Evolutionary conservation across 2,329 filamentous ascomycete species (phyloP).

Genomic region (Lecanicillium sp.): DNA sequence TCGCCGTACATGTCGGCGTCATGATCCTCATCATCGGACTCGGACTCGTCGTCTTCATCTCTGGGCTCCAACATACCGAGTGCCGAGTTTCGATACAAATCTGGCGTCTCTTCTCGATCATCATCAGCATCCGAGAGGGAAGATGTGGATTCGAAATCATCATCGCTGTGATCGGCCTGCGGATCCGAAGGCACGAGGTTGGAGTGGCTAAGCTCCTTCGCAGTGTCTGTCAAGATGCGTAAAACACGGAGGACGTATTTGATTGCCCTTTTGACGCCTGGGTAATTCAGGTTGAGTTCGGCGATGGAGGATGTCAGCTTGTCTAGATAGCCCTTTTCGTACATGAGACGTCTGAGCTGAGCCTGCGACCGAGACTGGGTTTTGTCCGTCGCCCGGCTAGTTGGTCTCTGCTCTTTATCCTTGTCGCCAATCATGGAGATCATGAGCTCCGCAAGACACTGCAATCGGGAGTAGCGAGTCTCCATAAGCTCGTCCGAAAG

Average conservation of each 20-base stretch:
- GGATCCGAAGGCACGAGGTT: slow-evolving; percentile 64
- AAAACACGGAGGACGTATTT: slow-evolving; percentile 93
- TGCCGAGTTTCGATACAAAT: slow-evolving; percentile 93
- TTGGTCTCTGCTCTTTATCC: slow-evolving; percentile 47
- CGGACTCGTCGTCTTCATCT: slow-evolving; percentile 73
- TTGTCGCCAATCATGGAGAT: slow-evolving; percentile 82
- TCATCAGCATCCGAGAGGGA: slow-evolving; percentile 85
- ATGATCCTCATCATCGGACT: slow-evolving; percentile 58
- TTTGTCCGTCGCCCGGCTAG: slow-evolving; percentile 29
- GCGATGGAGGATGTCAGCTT: slow-evolving; percentile 87
- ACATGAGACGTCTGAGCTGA: slow-evolving; percentile 91
- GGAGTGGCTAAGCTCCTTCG: slow-evolving; percentile 74
- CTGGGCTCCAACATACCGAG: slow-evolving; percentile 88
- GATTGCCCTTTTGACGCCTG: slow-evolving; percentile 84
- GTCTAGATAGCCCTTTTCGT: slow-evolving; percentile 91
- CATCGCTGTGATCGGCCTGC: slow-evolving; percentile 64
- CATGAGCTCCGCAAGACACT: slow-evolving; percentile 86
- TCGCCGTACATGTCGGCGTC: slow-evolving; percentile 92
- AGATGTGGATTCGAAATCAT: slow-evolving; percentile 80
- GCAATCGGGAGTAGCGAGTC: slow-evolving; percentile 77
- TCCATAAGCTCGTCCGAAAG: slow-evolving; percentile 74
- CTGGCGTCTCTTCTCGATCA: slow-evolving; percentile 87
- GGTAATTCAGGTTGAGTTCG: slow-evolving; percentile 92
- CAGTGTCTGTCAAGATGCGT: slow-evolving; percentile 78
- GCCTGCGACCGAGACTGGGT: slow-evolving; percentile 55